A percentile compares a stretch with the other conserved stretches of the same genome.
These are phyloP conservation scores for Euphorbia corollata DNA, from an alignment of 441 rosid species.

Conservation along the genomic window DNA sequence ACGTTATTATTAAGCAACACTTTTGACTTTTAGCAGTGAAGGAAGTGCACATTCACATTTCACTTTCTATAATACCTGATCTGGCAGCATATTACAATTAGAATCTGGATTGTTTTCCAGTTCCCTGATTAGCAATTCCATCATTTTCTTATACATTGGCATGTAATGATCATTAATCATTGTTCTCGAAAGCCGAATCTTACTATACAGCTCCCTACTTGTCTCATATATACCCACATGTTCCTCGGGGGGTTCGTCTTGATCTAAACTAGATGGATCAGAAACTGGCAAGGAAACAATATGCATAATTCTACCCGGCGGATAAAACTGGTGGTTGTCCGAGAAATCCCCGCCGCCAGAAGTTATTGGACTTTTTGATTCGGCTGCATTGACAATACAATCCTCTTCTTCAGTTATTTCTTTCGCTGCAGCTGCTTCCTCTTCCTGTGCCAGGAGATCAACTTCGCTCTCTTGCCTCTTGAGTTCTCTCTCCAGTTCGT, in stretches of 20 bases:
- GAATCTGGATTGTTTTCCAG: conserved; percentile 38
- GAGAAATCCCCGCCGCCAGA: conserved; percentile 34
- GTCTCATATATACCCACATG: conserved; percentile 62
- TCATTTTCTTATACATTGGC: conserved; percentile 93
- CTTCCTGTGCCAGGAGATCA: conserved; percentile 49
- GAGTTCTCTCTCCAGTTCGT: conserved; percentile 77
- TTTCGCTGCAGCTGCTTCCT: conserved; percentile 69
- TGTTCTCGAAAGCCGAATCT: conserved; percentile 76
- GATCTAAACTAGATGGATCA: conserved; percentile 26
- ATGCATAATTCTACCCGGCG: conserved; percentile 86
- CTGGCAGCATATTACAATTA: conserved; percentile 14
- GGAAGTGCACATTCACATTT: background rate
- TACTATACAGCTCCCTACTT: conserved; percentile 80
- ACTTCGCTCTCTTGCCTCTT: conserved; percentile 53
- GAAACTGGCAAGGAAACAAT: conserved; percentile 44
- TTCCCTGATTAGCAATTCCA: conserved; percentile 62
- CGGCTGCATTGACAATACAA: conserved; percentile 36
- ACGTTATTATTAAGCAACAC: too few relatives aligned
- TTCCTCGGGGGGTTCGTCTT: conserved; percentile 24
- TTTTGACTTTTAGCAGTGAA: too few relatives aligned
- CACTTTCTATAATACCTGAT: background rate
- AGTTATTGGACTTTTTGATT: conserved; percentile 30
- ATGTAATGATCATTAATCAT: conserved; percentile 96
- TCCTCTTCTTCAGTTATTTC: conserved; percentile 73
- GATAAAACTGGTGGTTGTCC: conserved; percentile 72